Evolutionary conservation across 2,329 filamentous ascomycete species (phyloP), one percentile per base, ranked within the genome.

Genomic region (Scedosporium apiospermum): DNA sequence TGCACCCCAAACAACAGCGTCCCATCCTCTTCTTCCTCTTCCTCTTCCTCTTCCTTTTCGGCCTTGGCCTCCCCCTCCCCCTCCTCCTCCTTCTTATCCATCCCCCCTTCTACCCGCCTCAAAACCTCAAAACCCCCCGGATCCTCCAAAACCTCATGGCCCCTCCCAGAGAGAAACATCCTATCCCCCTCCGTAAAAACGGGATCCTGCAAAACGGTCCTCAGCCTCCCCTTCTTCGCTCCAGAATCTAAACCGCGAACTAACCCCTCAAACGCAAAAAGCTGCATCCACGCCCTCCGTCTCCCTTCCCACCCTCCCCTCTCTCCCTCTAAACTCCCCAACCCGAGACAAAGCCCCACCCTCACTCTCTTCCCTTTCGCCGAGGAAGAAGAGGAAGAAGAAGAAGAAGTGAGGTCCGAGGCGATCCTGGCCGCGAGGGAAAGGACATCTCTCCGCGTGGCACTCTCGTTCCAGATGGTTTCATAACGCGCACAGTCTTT

Each of bases 1-100:
- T 89, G 87, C 0, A 89, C 78, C 1, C 83, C 86, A 65, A 83
- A 90, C 2, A 88, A 75, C 1, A 90, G 69, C 0, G 83, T 80
- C 42, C 27, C 59, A 10, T 14, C 44, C 10, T 18, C 21, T 0
- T 73, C 67, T 0, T n/a, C n/a, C n/a, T n/a, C n/a, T n/a, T n/a
- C n/a, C n/a, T 69, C 58, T 16, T 78, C 75, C n/a, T 53, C 21
- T 21, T 53, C 21, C n/a, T 6, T 16, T 23, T 16, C 16, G 4
- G 16, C 46, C 14, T 21, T 16, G 3, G 3, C 49, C 9, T 10
- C 49, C 49, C 4, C 18, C 49, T 53, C 27, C 18, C 21, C 41
- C 41, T 14, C 58, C 6, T 18, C 21, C 0, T 72, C 67, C 0
- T 69, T 58, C n/a, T 78, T 75, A 46, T 1, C 42, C 42, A 5